Evolutionary conservation across 1,139 yeast species (phyloP), one percentile per base, ranked within the genome.

Genomic region (Pichia sorboxylosa): DNA sequence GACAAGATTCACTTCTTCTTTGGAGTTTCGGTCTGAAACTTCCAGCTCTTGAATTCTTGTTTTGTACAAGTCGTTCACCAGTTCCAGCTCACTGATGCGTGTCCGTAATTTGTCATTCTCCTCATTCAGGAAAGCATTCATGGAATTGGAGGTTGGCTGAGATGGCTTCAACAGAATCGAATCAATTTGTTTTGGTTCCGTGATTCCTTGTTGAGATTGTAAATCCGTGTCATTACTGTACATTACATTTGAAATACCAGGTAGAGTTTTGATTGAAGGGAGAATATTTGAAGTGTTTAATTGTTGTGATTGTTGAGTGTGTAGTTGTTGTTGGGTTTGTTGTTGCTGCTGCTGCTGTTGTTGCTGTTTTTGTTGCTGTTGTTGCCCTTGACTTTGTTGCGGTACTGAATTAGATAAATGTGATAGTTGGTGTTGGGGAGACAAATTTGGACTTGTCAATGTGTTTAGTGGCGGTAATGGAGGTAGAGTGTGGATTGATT

Each of bases 51-150:
- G 63, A 32, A 87, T 82, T 45, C 94, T 69, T 4, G 90, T 72
- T 44, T 83, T 69, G 59, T 82, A 81, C 40, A 87, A 62, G 50
- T 85, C 96, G 48, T 84, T 85, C 26, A 87, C 94, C 29, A 87
- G 63, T 53, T 87, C 96, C 38, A 87, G 64, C 52, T 87, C 97
- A n/a, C 83, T 73, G 16, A 85, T 82, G 37, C 93, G 64, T 0
- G 94, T 81, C 41, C 73, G 70, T 39, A 84, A 60, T 28, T 64
- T 60, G 14, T 73, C 71, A 15, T 43, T 42, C 11, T 40, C 40
- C 9, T 37, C 39, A 43, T 69, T 76, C 43, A 65, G 69, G n/a
- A n/a, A n/a, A n/a, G n/a, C n/a, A n/a, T n/a, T n/a, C n/a, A n/a
- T n/a, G n/a, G n/a, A n/a, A n/a, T n/a, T n/a, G n/a, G n/a, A n/a